phyloP scores from a whole-genome alignment of 2,329 filamentous ascomycete genomes.

The Sarocladium brachiariae region DNA sequence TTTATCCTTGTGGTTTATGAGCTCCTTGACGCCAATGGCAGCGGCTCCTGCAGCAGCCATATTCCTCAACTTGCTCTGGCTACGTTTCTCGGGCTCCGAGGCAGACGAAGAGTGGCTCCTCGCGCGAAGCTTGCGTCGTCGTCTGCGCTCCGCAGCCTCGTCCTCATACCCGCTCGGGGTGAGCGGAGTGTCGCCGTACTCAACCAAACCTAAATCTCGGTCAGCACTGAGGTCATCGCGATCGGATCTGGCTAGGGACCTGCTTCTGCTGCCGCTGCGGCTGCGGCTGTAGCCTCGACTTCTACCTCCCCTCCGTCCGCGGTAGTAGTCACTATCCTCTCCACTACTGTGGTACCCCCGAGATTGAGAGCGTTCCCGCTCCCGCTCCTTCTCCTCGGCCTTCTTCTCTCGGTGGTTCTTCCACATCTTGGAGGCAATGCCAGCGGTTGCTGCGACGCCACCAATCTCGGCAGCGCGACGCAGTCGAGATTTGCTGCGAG shows the following conservation, averaged over 20 bases:
- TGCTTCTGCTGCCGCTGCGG: conserved; percentile 26
- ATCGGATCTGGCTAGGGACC: conserved; percentile 44
- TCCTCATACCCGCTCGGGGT: conserved; percentile 37
- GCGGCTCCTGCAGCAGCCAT: conserved; percentile 53
- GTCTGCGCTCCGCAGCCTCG: conserved; percentile 37
- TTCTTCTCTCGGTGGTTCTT: conserved; percentile 56
- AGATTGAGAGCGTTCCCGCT: conserved; percentile 16
- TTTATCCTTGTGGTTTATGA: conserved; percentile 33
- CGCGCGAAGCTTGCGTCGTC: conserved; percentile 31
- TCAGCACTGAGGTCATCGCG: conserved; percentile 50
- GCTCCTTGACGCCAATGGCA: conserved; percentile 57
- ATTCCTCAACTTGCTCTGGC: conserved; percentile 46
- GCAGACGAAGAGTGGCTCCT: conserved; percentile 28
- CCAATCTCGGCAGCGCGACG: conserved; percentile 54
- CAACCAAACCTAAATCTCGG: conserved; percentile 62
- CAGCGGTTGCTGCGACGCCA: conserved; percentile 52
- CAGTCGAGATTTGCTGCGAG: conserved; percentile 39
- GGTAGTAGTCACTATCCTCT: conserved; percentile 29
- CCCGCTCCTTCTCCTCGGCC: conserved; percentile 33
- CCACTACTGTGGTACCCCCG: conserved; percentile 20
- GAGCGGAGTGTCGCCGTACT: conserved; percentile 56
- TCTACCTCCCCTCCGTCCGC: conserved; percentile 16
- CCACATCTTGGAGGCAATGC: conserved; percentile 54
- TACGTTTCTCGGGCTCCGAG: conserved; percentile 36
- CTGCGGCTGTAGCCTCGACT: neutral